phyloP scores from a whole-genome alignment of 805 yeast genomes.

The Myxozyma sirexii region DNA sequence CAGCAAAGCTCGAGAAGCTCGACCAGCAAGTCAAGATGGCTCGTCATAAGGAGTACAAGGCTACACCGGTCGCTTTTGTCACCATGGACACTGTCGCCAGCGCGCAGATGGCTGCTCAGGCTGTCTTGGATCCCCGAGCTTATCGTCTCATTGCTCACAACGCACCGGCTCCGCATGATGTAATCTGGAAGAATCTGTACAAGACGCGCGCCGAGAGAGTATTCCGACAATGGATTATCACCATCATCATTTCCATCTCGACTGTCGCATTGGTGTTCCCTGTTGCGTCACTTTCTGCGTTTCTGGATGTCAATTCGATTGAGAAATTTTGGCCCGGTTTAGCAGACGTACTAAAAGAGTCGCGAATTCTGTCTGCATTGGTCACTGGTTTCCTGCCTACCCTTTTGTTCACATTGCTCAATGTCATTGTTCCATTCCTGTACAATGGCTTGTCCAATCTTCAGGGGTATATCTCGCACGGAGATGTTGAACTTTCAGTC shows the following conservation, averaged over 20 bases:
- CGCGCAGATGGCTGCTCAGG: slow-evolving; percentile 96
- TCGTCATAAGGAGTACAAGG: slow-evolving; percentile 67
- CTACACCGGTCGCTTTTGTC: slow-evolving; percentile 89
- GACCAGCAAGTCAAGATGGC: slow-evolving; percentile 72
- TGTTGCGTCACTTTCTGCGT: slow-evolving; percentile 79
- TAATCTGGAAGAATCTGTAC: slow-evolving; percentile 89
- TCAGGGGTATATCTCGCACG: slow-evolving; percentile 89
- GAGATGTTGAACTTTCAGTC: slow-evolving; percentile 88
- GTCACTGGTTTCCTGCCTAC: slow-evolving; percentile 92
- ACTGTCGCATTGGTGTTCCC: slow-evolving; percentile 80
- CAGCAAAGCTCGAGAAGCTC: slow-evolving; percentile 64
- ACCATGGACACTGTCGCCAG: slow-evolving; percentile 95
- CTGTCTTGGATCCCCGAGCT: slow-evolving; percentile 87
- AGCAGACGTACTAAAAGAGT: slow-evolving; percentile 64
- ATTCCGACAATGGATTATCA: slow-evolving; percentile 63
- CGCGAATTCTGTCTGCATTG: slow-evolving; percentile 72
- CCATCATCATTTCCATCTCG: slow-evolving; percentile 64
- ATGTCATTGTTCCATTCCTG: slow-evolving; percentile 79
- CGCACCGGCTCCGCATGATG: slow-evolving; percentile 97
- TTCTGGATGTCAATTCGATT: slow-evolving; percentile 77
- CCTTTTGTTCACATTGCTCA: slow-evolving; percentile 82
- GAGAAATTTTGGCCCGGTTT: slow-evolving; percentile 79
- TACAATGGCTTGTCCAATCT: slow-evolving; percentile 78
- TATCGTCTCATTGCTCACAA: slow-evolving; percentile 76
- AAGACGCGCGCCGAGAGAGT: slow-evolving; percentile 73